Evolutionary conservation across 2,329 filamentous ascomycete species (phyloP).

Genomic region (Aspergillus eucalypticola): DNA sequence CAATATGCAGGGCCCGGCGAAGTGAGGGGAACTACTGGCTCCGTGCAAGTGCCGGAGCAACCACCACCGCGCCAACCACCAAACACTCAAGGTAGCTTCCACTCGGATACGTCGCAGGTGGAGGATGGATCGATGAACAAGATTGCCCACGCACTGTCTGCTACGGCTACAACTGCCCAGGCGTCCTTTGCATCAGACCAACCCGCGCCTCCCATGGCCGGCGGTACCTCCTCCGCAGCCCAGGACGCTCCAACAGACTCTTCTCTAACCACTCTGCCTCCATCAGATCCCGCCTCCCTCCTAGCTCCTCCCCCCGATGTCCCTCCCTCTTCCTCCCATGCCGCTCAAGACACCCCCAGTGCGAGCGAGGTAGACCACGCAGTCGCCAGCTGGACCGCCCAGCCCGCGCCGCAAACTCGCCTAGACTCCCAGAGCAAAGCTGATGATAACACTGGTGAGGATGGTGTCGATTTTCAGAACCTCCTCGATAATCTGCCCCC

Average conservation of each 20-base stretch:
- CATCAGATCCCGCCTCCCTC: slow-evolving; percentile 30
- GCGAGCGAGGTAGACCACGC: slow-evolving; percentile 35
- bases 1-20: slow-evolving; percentile 20
- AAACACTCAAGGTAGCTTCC: slow-evolving; percentile 35
- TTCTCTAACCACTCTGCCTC: slow-evolving; percentile 27
- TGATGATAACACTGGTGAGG: slow-evolving; percentile 29
- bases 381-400: slow-evolving; percentile 21
- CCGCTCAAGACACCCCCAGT: slow-evolving; percentile 29
- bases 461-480: slow-evolving; percentile 51
- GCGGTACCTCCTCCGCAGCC: slow-evolving; percentile 15
- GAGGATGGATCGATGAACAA: slow-evolving; percentile 26
- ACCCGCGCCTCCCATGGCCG: slow-evolving; percentile 16
- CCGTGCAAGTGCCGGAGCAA: slow-evolving; percentile 23
- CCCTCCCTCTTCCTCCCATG: slow-evolving; percentile 28
- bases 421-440: slow-evolving; percentile 27
- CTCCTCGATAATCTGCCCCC: slow-evolving; percentile 51
- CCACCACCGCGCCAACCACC: slow-evolving; percentile 12
- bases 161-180: slow-evolving; percentile 18
- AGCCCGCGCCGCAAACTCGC: slow-evolving; percentile 23
- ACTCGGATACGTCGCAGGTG: slow-evolving; percentile 27
- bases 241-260: slow-evolving; percentile 19
- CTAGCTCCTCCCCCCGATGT: slow-evolving; percentile 25
- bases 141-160: slow-evolving; percentile 31
- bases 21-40: slow-evolving; percentile 15
- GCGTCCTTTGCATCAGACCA: slow-evolving; percentile 20